Percentiles rank a stretch among this genome's conserved stretches.
Conservation (phyloP, 306 rosid species). For the Medicago arabica region DNA sequence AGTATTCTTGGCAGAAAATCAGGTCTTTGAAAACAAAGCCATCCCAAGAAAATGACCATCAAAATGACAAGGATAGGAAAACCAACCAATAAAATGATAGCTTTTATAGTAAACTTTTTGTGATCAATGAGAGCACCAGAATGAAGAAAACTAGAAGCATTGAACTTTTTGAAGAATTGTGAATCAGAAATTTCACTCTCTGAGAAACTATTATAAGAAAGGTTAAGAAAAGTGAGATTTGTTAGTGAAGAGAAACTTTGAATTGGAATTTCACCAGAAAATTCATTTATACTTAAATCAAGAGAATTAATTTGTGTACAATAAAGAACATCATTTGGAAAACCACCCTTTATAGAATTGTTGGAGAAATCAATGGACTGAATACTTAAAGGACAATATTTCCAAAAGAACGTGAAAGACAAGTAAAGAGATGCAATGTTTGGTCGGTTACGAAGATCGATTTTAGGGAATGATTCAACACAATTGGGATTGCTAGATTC, state of each 20-base stretch:
- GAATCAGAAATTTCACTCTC: conserved; percentile 59
- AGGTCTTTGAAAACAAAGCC: conserved; percentile 69
- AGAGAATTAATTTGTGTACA: conserved; percentile 68
- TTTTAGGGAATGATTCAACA: conserved; percentile 64
- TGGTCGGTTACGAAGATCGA: conserved; percentile 68
- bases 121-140: conserved; percentile 62
- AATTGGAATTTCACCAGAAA: conserved; percentile 65
- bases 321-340: conserved; percentile 59
- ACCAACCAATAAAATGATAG: conserved; percentile 51
- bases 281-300: conserved; percentile 64
- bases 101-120: conserved; percentile 51
- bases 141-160: conserved; percentile 60
- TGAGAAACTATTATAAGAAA: conserved; percentile 61
- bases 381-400: conserved; percentile 65
- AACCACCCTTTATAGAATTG: conserved; percentile 60
- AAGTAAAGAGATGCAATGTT: conserved; percentile 60
- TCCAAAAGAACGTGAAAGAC: conserved; percentile 83
- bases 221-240: conserved; percentile 62
- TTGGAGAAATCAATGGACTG: conserved; percentile 66
- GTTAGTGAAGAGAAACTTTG: conserved; percentile 54
- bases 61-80: conserved; percentile 65
- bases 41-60: conserved; percentile 54
- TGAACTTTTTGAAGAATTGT: conserved; percentile 56
- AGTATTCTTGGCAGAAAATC: conserved; percentile 64
- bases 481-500: conserved; percentile 72